Evolutionary conservation across 345 rosid genomes (phyloP), one percentile per base, ranked within the genome.

Genomic region (Iberis pinnata): DNA sequence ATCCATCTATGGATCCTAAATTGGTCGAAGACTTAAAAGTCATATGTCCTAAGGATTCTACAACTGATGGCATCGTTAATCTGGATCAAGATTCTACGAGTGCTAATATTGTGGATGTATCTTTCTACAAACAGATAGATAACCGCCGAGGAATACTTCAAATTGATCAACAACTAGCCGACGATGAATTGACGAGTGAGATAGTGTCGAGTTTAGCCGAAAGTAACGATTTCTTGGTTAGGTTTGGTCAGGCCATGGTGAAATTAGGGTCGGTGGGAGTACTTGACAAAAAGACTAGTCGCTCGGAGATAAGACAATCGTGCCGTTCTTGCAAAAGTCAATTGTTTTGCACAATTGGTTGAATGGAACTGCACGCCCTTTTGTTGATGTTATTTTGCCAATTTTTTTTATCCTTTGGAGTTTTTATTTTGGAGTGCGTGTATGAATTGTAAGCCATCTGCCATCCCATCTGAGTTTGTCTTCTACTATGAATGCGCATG

Each of bases 171-270:
- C 58, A 59, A 20, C 64, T 78, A n/a, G 81, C 81, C 0, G 1
- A 12, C 31, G 70, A 82, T 31, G 24, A 38, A 0, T 12, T 42
- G 9, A 86, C 82, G 31, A 59, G 27, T 7, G 18, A 49, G 58
- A 53, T 29, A 0, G 88, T 80, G 53, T 14, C 33, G 2, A 18
- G 6, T 2, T 17, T 82, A 16, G 80, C 79, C 18, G 43, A 9
- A 0, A 26, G 75, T 32, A 4, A 16, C 17, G 60, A 73, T 35
- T 82, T 86, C 61, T 7, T 47, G 15, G 17, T 16, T 18, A 41
- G 13, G 48, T 82, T 86, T 62, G 85, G 77, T 20, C 33, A 16
- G 16, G 85, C 87, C 19, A 75, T 78, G 95, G 71, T 75, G 35
- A 82, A 71, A 15, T 20, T 81, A 68, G 88, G 95, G 42, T 27